A percentile compares a stretch with the other conserved stretches of the same genome.
Evolutionary conservation across 2,329 filamentous ascomycete species (phyloP).

Genomic region (Fusarium denticulatum): DNA sequence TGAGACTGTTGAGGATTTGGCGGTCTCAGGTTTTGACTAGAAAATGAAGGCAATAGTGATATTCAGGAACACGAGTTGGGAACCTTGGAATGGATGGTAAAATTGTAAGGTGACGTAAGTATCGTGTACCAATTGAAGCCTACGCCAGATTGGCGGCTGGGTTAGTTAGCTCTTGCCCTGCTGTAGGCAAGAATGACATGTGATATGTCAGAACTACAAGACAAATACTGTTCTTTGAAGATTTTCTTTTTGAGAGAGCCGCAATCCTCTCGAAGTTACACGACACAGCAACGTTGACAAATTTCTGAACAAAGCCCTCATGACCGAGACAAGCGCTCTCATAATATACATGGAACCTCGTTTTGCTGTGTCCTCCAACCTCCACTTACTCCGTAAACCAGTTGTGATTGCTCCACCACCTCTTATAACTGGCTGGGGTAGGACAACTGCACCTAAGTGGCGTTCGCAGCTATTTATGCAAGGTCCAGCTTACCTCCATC

Average conservation of each 20-base stretch:
- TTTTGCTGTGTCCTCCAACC: background rate
- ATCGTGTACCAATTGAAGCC: background rate
- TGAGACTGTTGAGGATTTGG: background rate
- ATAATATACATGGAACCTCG: background rate
- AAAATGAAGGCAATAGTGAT: conserved; percentile 1
- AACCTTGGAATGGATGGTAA: conserved; percentile 33
- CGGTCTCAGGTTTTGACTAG: conserved; percentile 12
- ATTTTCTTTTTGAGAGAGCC: background rate
- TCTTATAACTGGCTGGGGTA: conserved; percentile 10
- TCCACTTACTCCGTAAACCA: background rate
- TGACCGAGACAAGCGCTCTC: background rate
- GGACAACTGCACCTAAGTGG: conserved; percentile 24
- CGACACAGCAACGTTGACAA: background rate
- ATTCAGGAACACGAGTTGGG: conserved; percentile 12
- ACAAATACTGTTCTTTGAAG: background rate
- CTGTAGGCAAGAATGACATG: conserved; percentile 14
- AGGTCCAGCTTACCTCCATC: background rate
- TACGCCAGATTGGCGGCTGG: conserved; percentile 19
- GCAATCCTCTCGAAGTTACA: background rate
- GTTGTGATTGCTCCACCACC: background rate
- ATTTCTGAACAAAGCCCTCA: too few relatives aligned
- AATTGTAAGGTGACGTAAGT: conserved; percentile 20
- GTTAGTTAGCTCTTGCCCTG: background rate
- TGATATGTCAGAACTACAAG: background rate
- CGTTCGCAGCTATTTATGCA: conserved; percentile 26